phyloP scores from a whole-genome alignment of 441 rosid species.

The Macaranga tanarius region DNA sequence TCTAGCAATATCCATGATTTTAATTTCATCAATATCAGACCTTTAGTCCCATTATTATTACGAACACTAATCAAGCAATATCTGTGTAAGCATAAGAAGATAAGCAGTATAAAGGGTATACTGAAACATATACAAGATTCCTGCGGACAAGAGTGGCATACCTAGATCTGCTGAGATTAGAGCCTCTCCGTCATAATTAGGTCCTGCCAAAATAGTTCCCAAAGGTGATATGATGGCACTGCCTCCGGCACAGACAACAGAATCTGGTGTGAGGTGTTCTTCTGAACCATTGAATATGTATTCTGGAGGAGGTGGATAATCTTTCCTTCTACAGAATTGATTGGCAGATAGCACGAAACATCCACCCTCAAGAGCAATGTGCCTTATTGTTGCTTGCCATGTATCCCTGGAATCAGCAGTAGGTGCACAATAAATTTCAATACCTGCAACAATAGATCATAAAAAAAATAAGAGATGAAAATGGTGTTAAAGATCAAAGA shows the following conservation, averaged over 20 bases:
- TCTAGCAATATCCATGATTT: slow-evolving; percentile 37
- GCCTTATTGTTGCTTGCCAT: slow-evolving; percentile 89
- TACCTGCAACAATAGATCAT: slow-evolving; percentile 35
- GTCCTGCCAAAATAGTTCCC: slow-evolving; percentile 80
- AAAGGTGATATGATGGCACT: slow-evolving; percentile 85
- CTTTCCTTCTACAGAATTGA: slow-evolving; percentile 82
- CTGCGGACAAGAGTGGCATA: slow-evolving; percentile 27
- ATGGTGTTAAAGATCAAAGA: too few species aligned
- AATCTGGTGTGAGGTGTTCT: slow-evolving; percentile 65
- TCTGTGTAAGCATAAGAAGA: neutral
- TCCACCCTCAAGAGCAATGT: slow-evolving; percentile 92
- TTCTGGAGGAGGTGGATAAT: slow-evolving; percentile 88
- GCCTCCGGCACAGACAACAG: slow-evolving; percentile 86
- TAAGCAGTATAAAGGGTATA: too few species aligned
- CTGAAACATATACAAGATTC: too few species aligned
- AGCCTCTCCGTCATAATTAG: slow-evolving; percentile 79
- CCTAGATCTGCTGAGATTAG: slow-evolving; percentile 88
- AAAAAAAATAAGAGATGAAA: neutral
- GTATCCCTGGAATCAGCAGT: slow-evolving; percentile 79
- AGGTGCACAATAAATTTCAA: slow-evolving; percentile 91
- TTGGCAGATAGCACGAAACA: slow-evolving; percentile 86
- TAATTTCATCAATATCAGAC: slow-evolving; percentile 10
- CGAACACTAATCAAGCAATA: neutral
- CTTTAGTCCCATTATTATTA: too few species aligned
- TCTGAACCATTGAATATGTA: slow-evolving; percentile 67